A percentile compares a stretch with the other conserved stretches of the same genome.
Evolutionary conservation across 2,329 filamentous ascomycete genomes (phyloP).

Genomic region (Trichoderma afroharzianum): DNA sequence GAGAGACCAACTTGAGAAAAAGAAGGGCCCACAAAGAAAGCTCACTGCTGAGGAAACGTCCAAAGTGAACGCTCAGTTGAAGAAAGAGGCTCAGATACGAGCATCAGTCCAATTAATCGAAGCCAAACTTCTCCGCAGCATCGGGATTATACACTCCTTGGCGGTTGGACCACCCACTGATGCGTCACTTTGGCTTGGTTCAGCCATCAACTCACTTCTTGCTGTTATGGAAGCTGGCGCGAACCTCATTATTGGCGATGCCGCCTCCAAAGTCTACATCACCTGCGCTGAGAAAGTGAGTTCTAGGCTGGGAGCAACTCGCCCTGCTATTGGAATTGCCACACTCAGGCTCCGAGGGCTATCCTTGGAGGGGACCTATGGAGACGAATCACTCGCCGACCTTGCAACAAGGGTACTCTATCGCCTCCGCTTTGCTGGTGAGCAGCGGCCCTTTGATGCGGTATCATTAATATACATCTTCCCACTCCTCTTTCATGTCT

Average conservation of each 20-base stretch:
- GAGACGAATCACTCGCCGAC: conserved; percentile 76
- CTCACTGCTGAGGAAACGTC: conserved; percentile 82
- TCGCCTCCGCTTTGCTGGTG: conserved; percentile 81
- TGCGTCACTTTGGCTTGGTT: conserved; percentile 80
- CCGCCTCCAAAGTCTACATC: conserved; percentile 74
- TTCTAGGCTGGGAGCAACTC: conserved; percentile 67
- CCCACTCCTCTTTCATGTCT: conserved; percentile 73
- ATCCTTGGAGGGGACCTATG: conserved; percentile 66
- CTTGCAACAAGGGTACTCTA: conserved; percentile 88
- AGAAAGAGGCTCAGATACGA: conserved; percentile 79
- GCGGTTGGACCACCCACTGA: conserved; percentile 87
- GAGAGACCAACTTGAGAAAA: conserved; percentile 79
- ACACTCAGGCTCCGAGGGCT: conserved; percentile 77
- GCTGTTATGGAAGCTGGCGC: conserved; percentile 75
- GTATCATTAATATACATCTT: conserved; percentile 85
- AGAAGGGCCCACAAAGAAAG: conserved; percentile 89
- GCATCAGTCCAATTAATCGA: conserved; percentile 66
- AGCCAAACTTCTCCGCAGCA: conserved; percentile 71
- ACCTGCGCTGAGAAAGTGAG: conserved; percentile 73
- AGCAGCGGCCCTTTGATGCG: conserved; percentile 89
- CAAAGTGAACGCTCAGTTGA: conserved; percentile 86
- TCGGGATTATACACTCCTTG: conserved; percentile 80
- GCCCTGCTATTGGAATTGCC: conserved; percentile 82
- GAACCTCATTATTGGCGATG: conserved; percentile 75
- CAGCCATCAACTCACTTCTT: conserved; percentile 70